Conservation (phyloP, 1,284 basidiomycete species). For the Omphalotus olearius region DNA sequence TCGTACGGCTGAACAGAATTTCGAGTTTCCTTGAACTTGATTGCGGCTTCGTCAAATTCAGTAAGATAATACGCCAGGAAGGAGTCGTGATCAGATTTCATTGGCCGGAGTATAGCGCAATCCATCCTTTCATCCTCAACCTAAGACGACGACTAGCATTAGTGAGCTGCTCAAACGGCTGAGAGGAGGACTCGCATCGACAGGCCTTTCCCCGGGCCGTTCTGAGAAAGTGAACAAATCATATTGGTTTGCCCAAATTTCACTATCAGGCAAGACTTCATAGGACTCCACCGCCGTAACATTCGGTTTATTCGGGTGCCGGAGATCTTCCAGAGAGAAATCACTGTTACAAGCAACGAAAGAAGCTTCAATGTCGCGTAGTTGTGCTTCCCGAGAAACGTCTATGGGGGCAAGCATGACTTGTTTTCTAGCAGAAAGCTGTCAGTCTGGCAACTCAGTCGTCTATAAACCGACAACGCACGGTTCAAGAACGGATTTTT, state of each 20-base stretch:
- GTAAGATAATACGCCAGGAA: slow-evolving; percentile 90
- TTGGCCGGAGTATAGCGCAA: slow-evolving; percentile 82
- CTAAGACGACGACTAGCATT: slow-evolving; percentile 29
- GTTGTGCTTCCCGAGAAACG: slow-evolving; percentile 75
- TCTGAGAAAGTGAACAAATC: slow-evolving; percentile 88
- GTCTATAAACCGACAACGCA: slow-evolving; percentile 28
- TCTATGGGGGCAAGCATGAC: slow-evolving; percentile 55
- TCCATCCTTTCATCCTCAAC: slow-evolving; percentile 74
- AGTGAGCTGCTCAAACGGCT: background rate
- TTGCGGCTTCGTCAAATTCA: slow-evolving; percentile 67
- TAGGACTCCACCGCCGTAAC: slow-evolving; percentile 80
- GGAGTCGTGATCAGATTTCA: slow-evolving; percentile 82
- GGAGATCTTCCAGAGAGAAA: slow-evolving; percentile 54
- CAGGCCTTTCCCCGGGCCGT: slow-evolving; percentile 71
- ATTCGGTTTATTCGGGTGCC: slow-evolving; percentile 77
- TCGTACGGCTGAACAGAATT: slow-evolving; percentile 35
- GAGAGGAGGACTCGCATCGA: slow-evolving; percentile 45
- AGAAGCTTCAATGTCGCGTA: slow-evolving; percentile 79
- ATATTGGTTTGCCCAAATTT: slow-evolving; percentile 88
- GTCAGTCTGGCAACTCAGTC: background rate
- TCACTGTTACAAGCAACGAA: slow-evolving; percentile 65
- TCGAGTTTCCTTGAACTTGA: slow-evolving; percentile 52
- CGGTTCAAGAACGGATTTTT: slow-evolving; percentile 50
- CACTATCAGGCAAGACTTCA: slow-evolving; percentile 82
- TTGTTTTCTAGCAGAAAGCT: slow-evolving; percentile 39